Conservation (phyloP, 1,139 yeast species). For the Debaryomyces coudertii region DNA sequence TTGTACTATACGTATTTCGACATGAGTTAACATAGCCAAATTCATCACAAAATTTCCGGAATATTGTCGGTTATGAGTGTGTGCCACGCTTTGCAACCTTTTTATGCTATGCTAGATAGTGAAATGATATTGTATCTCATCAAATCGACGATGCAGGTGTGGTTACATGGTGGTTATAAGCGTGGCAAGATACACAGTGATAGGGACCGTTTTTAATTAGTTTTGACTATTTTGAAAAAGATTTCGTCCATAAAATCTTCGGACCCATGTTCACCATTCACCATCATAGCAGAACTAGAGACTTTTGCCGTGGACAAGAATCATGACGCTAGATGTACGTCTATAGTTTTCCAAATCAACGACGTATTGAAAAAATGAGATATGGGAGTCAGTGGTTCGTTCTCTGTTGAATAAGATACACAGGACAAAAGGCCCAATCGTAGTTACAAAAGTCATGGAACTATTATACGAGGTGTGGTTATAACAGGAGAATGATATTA, state of each 20-base stretch:
- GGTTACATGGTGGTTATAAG: background rate
- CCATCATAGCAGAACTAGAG: background rate
- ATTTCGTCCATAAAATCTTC: background rate
- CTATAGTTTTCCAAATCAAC: too few species aligned
- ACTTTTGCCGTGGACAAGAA: background rate
- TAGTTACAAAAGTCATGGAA: too few species aligned
- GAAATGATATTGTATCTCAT: background rate
- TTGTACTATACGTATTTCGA: background rate
- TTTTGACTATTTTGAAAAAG: background rate
- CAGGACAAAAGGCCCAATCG: too few species aligned
- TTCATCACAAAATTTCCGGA: conserved; percentile 3
- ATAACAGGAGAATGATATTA: too few species aligned
- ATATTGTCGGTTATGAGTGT: conserved; percentile 5
- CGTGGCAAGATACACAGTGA: background rate
- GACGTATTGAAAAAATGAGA: too few species aligned
- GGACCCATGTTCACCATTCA: background rate
- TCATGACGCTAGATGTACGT: too few species aligned
- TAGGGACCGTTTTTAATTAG: too few species aligned
- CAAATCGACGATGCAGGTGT: background rate
- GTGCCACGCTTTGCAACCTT: conserved; percentile 9
- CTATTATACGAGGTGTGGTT: too few species aligned
- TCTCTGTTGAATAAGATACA: too few species aligned
- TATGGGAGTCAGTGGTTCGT: too few species aligned
- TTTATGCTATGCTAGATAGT: conserved; percentile 3
- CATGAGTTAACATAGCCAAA: conserved; percentile 10